phyloP scores from a whole-genome alignment of 1,284 basidiomycete genomes.

The Rhizopogon parksii region DNA sequence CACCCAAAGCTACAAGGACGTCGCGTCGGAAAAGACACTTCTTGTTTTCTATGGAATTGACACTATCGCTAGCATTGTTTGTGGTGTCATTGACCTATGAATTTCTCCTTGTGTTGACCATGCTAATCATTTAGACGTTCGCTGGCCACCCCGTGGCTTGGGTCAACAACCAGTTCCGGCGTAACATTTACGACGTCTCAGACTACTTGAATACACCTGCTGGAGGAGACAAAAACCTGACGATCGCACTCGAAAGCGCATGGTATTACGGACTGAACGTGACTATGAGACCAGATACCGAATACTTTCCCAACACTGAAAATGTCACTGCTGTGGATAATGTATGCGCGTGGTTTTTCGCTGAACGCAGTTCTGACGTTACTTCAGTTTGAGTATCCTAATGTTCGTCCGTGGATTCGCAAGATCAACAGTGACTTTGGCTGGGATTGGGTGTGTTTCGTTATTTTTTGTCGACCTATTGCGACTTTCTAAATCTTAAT shows the following conservation, averaged over 20 bases:
- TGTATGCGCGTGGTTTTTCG: constrained; percentile 6
- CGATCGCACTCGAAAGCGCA: constrained; percentile 47
- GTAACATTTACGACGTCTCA: constrained; percentile 49
- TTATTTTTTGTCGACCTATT: background rate
- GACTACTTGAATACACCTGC: constrained; percentile 31
- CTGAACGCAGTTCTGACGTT: background rate
- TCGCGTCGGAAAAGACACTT: constrained; percentile 30
- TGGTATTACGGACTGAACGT: constrained; percentile 48
- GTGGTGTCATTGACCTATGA: constrained; percentile 6
- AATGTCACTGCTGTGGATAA: constrained; percentile 7
- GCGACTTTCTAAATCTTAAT: background rate
- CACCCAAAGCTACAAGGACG: constrained; percentile 18
- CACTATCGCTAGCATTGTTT: constrained; percentile 47
- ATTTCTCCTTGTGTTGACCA: background rate
- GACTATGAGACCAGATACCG: constrained; percentile 40
- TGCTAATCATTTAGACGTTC: constrained; percentile 33
- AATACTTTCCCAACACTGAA: constrained; percentile 29
- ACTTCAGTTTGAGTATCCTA: constrained; percentile 43
- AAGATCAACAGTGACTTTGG: constrained; percentile 53
- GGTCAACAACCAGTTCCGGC: constrained; percentile 54
- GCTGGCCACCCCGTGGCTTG: constrained; percentile 46
- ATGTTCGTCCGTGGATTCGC: constrained; percentile 42
- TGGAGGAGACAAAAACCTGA: constrained; percentile 35
- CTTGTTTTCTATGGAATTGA: constrained; percentile 59
- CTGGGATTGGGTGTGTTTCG: constrained; percentile 46